Percentiles rank a stretch among this genome's conserved stretches.
Evolutionary conservation across 2,329 filamentous ascomycete genomes (phyloP).

Genomic region (Colletotrichum simmondsii): DNA sequence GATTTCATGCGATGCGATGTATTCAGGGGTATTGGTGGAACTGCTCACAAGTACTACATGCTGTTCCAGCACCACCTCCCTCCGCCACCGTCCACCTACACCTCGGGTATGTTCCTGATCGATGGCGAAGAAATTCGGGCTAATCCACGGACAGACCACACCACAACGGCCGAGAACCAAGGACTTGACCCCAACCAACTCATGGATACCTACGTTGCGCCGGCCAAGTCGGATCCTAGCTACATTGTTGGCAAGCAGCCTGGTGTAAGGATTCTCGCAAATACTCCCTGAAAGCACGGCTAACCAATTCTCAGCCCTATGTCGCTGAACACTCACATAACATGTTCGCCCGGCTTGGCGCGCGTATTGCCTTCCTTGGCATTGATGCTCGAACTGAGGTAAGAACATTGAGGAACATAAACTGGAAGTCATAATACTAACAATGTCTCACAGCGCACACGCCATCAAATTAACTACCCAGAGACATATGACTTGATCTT

Average conservation of each 20-base stretch:
- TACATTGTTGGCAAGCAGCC: conserved; percentile 84
- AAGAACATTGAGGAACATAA: conserved; percentile 40
- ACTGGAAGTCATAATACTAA: conserved; percentile 6
- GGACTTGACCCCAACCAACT: conserved; percentile 78
- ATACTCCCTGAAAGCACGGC: too few relatives aligned
- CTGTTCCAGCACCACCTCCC: conserved; percentile 95
- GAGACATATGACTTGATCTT: conserved; percentile 91
- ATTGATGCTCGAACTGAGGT: conserved; percentile 92
- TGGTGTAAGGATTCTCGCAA: too few relatives aligned
- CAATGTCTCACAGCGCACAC: conserved; percentile 69
- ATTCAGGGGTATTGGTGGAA: conserved; percentile 89
- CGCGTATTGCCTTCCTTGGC: conserved; percentile 84
- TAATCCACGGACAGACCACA: conserved; percentile 35
- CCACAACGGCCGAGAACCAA: conserved; percentile 42
- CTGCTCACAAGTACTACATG: conserved; percentile 98
- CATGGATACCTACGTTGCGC: conserved; percentile 77
- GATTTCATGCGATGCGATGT: conserved; percentile 94
- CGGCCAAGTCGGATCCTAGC: conserved; percentile 67
- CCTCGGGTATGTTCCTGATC: conserved; percentile 66
- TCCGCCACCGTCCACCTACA: conserved; percentile 87
- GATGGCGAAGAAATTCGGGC: conserved; percentile 35
- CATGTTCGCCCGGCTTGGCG: conserved; percentile 85
- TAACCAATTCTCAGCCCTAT: conserved; percentile 77
- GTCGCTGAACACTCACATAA: conserved; percentile 90
- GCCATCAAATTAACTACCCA: conserved; percentile 94